Conservation (phyloP, 139 green algal genomes). For the Chlamydomonas sp. region DNA sequence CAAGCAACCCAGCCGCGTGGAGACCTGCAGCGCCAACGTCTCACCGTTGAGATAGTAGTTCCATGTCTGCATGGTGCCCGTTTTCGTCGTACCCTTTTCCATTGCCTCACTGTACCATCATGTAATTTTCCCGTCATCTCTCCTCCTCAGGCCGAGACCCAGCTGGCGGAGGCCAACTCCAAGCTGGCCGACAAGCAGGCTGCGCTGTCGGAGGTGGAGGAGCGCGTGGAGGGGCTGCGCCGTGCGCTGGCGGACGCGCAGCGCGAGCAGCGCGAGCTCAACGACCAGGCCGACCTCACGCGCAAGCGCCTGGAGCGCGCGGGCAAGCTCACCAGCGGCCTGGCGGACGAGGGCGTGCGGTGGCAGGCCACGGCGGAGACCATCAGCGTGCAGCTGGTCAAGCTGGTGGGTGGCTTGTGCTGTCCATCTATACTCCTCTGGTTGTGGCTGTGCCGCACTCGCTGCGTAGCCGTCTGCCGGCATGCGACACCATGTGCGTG, state of each 20-base stretch:
- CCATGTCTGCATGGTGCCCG: too few relatives aligned
- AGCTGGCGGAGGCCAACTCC: conserved; percentile 71
- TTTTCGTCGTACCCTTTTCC: too few relatives aligned
- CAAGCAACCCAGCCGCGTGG: too few relatives aligned
- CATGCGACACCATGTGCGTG: too few relatives aligned
- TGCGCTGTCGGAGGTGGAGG: conserved; percentile 67
- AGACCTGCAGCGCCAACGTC: too few relatives aligned
- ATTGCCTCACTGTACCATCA: too few relatives aligned
- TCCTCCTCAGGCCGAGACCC: conserved; percentile 57
- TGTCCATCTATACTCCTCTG: too few relatives aligned
- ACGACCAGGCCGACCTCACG: conserved; percentile 77
- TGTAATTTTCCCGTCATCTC: background rate
- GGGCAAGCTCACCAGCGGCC: conserved; percentile 80
- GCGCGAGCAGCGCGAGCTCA: conserved; percentile 76
- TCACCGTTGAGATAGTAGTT: too few relatives aligned
- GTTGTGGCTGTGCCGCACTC: too few relatives aligned
- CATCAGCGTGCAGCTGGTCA: conserved; percentile 60
- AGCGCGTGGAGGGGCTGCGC: conserved; percentile 68
- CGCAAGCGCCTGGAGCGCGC: conserved; percentile 75
- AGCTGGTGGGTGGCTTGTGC: conserved; percentile 55
- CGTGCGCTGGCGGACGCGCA: conserved; percentile 70
- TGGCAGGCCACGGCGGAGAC: conserved; percentile 74
- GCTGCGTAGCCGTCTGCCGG: too few relatives aligned
- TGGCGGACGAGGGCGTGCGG: conserved; percentile 82
- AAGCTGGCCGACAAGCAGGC: conserved; percentile 81